A percentile compares a stretch with the other conserved stretches of the same genome.
Conservation (phyloP, 1,139 yeast genomes). For the Saccharomyces hybrid region DNA sequence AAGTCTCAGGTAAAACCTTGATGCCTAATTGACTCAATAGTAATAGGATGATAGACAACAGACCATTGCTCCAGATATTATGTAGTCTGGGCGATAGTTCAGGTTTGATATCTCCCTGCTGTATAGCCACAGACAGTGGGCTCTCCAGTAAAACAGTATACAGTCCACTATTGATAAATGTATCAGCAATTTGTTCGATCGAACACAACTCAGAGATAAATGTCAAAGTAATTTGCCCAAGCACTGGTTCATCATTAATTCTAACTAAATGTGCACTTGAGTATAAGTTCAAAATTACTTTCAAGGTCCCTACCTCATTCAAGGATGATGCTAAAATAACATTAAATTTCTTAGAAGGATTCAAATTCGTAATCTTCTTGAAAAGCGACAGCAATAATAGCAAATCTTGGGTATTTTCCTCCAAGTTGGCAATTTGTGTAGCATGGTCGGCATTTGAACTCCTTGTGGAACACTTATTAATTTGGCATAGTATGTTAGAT, state of each 20-base stretch:
- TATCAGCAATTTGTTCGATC: constrained; percentile 57
- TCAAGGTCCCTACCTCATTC: constrained; percentile 52
- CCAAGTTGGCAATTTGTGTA: constrained; percentile 24
- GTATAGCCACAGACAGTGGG: constrained; percentile 59
- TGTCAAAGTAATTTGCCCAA: constrained; percentile 66
- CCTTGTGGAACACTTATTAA: constrained; percentile 26
- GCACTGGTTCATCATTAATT: constrained; percentile 53
- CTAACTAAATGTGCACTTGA: constrained; percentile 59
- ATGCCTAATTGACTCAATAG: constrained; percentile 58
- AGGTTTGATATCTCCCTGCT: constrained; percentile 54
- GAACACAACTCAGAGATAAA: constrained; percentile 63
- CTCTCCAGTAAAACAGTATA: constrained; percentile 67
- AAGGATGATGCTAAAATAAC: constrained; percentile 46
- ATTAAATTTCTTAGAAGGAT: constrained; percentile 44
- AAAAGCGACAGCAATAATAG: constrained; percentile 55
- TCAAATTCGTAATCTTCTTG: constrained; percentile 47
- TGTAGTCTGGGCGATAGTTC: constrained; percentile 49
- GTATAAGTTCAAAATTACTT: constrained; percentile 56
- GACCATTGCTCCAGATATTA: constrained; percentile 73
- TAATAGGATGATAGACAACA: constrained; percentile 58
- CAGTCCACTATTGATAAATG: constrained; percentile 55
- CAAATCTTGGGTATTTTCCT: constrained; percentile 54
- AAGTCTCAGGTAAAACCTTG: constrained; percentile 54
- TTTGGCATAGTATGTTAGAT: constrained; percentile 49
- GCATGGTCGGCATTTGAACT: constrained; percentile 25